Base-by-base conservation (phyloP, 306 rosid genomes). In the Dryas drummondii region DNA sequence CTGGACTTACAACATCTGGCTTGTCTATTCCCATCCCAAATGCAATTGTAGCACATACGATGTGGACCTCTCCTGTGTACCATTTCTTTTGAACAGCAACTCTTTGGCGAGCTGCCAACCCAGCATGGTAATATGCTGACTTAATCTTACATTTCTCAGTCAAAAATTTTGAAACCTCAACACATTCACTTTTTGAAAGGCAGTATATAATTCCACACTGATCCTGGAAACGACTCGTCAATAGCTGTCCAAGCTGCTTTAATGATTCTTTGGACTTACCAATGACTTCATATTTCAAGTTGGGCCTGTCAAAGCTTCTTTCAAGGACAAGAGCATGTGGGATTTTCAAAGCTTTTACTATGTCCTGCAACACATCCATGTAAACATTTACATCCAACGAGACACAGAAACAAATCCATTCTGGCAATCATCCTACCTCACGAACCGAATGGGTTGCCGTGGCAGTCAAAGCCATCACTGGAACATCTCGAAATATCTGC, bases 21-120 rank as follows among this genome's bases (percentile, higher is more conserved):
- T 94, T 94, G 92, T 91, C 98, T 83, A 94, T 94, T 78, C 98
- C 98, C 97, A 94, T 94, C 66, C 98, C 98, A 84, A 94, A 94
- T 82, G 98, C 97, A 85, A 94, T 94, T 66, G 97, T 91, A 54
- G 97, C 97, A 60, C 97, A 94, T 57, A 93, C 97, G 47, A 94
- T 75, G 59, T 90, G 96, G 73, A 91, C 87, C 83, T 92, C 93
- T 71, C 98, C 97, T 6, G 79, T 82, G 50, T 92, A 87, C 98
- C 98, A 94, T 78, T 86, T 91, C 83, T 81, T 92, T 79, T 94
- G 98, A 52, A 88, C 97, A 54, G 88, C 56, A 80, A 92, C 92
- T 87, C 97, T 90, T 75, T 90, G 98, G 45, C 87, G 88, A 69
- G 89, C 88, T 57, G 87, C 88, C 81, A 90, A 84, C 69, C 98